A percentile compares a stretch with the other conserved stretches of the same genome.
Conservation (phyloP, 208 protist species). For the Phytomonas sp. region DNA sequence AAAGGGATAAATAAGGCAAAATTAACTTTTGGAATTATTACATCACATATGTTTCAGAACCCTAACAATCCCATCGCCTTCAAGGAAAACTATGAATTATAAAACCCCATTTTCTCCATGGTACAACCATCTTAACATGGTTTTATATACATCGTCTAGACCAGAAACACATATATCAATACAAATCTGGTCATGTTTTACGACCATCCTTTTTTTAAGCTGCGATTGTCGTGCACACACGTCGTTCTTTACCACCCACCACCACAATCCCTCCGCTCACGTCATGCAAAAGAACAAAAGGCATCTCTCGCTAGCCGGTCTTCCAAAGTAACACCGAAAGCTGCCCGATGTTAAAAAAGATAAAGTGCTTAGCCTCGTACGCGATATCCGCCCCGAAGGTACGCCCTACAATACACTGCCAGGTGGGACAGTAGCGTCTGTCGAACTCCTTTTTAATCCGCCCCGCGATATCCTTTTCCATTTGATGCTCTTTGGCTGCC, state of each 20-base stretch:
- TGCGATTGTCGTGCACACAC: background rate
- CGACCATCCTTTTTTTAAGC: background rate
- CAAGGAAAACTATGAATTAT: background rate
- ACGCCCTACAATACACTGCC: constrained; percentile 99
- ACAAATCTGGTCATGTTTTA: constrained; percentile 3
- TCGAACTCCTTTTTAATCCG: constrained; percentile 99
- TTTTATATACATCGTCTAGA: background rate
- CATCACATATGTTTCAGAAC: background rate
- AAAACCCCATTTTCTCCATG: background rate
- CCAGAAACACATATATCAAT: background rate
- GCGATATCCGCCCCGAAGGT: constrained; percentile 99
- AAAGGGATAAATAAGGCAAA: background rate
- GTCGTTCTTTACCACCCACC: background rate
- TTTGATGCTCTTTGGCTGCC: constrained; percentile 98
- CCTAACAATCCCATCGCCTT: background rate
- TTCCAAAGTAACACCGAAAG: constrained; percentile 98
- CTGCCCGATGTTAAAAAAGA: constrained; percentile 99
- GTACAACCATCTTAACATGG: background rate
- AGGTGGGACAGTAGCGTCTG: constrained; percentile 98
- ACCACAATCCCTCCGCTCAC: background rate
- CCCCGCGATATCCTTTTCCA: constrained; percentile 99
- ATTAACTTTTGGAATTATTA: background rate
- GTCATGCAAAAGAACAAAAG: background rate
- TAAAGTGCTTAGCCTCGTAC: constrained; percentile 98
- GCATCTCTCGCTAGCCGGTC: constrained; percentile 22